Conservation (phyloP, 2,329 filamentous ascomycete species). For the Trichophyton schoenleinii region DNA sequence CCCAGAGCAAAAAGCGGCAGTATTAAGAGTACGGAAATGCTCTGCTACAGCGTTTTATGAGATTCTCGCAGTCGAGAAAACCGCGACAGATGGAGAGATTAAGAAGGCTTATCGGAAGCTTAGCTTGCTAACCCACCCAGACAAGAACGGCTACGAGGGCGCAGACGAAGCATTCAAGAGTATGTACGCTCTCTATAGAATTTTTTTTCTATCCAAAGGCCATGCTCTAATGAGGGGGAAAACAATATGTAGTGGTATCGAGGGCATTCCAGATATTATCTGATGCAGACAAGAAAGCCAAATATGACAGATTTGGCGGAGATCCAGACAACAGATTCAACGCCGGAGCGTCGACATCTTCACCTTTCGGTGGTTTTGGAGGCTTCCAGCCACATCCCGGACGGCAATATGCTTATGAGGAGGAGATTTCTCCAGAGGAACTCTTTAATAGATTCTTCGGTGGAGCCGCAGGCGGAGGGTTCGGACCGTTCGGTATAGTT, state of each 20-base stretch:
- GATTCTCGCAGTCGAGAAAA: conserved; percentile 63
- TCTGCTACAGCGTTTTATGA: conserved; percentile 85
- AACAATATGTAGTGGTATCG: conserved; percentile 55
- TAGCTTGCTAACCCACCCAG: conserved; percentile 86
- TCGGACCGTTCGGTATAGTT: conserved; percentile 53
- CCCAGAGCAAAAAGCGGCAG: conserved; percentile 78
- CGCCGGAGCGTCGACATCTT: conserved; percentile 29
- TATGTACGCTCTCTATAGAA: conserved; percentile 26
- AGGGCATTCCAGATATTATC: conserved; percentile 86
- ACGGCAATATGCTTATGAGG: conserved; percentile 59
- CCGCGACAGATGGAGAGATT: conserved; percentile 66
- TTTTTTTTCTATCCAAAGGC: neutral
- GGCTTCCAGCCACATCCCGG: conserved; percentile 37
- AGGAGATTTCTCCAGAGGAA: conserved; percentile 91
- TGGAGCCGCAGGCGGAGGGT: conserved; percentile 49
- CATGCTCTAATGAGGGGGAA: neutral
- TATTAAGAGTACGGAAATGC: conserved; percentile 78
- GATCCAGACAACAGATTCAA: conserved; percentile 82
- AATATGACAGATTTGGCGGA: conserved; percentile 77
- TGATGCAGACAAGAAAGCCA: conserved; percentile 82
- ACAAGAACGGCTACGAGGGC: conserved; percentile 94
- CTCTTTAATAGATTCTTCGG: conserved; percentile 96
- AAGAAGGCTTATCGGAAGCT: conserved; percentile 97
- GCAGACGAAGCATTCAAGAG: conserved; percentile 97
- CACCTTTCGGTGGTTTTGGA: conserved; percentile 34